A percentile compares a stretch with the other conserved stretches of the same genome.
Conservation (phyloP, 192 early-diverging fungal genomes). For the Rhizoclosmatium sp. region DNA sequence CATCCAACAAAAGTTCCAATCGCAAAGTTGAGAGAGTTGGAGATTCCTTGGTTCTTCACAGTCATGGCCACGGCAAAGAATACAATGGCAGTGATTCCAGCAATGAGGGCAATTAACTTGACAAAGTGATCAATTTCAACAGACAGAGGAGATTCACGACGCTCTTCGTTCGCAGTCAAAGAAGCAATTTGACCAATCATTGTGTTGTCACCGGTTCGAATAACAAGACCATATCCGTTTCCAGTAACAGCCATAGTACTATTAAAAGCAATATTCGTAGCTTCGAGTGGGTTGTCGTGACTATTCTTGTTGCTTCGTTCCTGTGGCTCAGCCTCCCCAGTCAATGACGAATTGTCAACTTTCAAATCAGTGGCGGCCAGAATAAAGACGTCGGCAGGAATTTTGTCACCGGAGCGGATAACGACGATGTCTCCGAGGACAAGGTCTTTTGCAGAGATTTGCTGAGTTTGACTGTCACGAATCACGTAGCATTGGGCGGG, state of each 20-base stretch:
- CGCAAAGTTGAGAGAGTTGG: slow-evolving; percentile 41
- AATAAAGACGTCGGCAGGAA: slow-evolving; percentile 56
- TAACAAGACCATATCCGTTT: slow-evolving; percentile 62
- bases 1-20: slow-evolving; percentile 14
- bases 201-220: slow-evolving; percentile 62
- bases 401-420: slow-evolving; percentile 49
- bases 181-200: slow-evolving; percentile 48
- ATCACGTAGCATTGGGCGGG: slow-evolving; percentile 37
- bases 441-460: slow-evolving; percentile 42
- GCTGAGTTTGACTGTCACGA: slow-evolving; percentile 36
- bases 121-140: not conserved
- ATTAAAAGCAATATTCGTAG: slow-evolving; percentile 57
- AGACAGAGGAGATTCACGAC: not conserved
- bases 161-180: slow-evolving; percentile 18
- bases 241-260: slow-evolving; percentile 51
- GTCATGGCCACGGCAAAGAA: slow-evolving; percentile 17
- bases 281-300: slow-evolving; percentile 50
- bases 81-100: not conserved
- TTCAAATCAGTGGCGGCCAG: slow-evolving; percentile 48
- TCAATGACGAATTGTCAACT: slow-evolving; percentile 58
- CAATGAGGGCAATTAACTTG: slow-evolving; percentile 8
- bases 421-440: slow-evolving; percentile 56
- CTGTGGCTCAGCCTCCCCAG: slow-evolving; percentile 61
- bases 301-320: slow-evolving; percentile 31
- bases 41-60: slow-evolving; percentile 17